phyloP scores from a whole-genome alignment of 208 protist genomes.

The Trypanosoma mega region DNA sequence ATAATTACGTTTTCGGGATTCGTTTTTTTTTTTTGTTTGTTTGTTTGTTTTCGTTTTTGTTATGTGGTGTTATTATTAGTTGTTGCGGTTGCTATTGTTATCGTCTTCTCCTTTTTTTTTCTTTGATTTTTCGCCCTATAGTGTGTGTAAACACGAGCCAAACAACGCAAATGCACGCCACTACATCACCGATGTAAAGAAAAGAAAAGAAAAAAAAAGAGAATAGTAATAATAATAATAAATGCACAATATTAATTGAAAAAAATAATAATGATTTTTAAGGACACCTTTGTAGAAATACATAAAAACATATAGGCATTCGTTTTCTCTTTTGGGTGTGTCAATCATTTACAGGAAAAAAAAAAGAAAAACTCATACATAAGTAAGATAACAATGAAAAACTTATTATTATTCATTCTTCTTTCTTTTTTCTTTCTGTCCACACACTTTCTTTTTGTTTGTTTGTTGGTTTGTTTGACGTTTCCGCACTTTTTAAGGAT shows the following conservation, averaged over 20 bases:
- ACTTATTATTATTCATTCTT: background rate
- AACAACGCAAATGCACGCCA: no score
- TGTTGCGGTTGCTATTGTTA: background rate
- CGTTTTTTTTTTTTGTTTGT: background rate
- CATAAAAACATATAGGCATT: background rate
- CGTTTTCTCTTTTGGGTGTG: background rate
- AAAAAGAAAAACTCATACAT: no score
- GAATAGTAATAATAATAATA: background rate
- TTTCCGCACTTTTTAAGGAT: no score
- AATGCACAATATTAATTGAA: background rate
- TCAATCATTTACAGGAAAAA: no score
- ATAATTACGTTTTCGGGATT: no score
- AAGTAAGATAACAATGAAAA: no score
- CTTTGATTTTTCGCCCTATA: background rate
- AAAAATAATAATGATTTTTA: background rate
- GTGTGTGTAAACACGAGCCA: no score
- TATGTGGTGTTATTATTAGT: no score
- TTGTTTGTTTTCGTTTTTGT: background rate
- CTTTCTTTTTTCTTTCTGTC: background rate
- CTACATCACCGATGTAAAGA: background rate
- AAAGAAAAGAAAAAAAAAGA: conserved; percentile 7
- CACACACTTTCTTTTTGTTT: background rate
- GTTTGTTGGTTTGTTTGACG: background rate
- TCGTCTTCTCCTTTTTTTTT: conserved; percentile 4
- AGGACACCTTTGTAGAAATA: background rate